A percentile compares a stretch with the other conserved stretches of the same genome.
Conservation (phyloP, 2,329 filamentous ascomycete species). For the Apiospora malaysiana region DNA sequence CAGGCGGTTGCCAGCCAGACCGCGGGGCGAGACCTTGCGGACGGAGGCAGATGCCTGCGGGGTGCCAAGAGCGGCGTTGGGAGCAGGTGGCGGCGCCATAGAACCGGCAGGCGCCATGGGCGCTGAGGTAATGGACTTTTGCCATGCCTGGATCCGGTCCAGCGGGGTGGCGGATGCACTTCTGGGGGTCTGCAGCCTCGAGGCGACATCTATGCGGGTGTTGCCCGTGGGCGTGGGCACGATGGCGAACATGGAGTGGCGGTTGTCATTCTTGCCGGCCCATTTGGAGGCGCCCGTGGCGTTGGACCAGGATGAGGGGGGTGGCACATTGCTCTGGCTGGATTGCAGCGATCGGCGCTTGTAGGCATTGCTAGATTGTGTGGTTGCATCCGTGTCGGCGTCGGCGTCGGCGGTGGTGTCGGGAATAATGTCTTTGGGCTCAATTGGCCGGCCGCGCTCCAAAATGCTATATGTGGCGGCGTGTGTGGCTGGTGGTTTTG, state of each 20-base stretch:
- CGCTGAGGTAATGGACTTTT: constrained; percentile 26
- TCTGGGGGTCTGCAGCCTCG: background rate
- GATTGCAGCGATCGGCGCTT: background rate
- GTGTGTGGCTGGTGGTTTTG: constrained; percentile 3
- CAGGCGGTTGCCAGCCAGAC: constrained; percentile 25
- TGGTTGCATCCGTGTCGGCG: background rate
- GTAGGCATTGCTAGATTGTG: background rate
- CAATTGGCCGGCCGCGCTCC: constrained; percentile 27
- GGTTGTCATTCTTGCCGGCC: constrained; percentile 5
- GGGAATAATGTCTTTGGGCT: constrained; percentile 24
- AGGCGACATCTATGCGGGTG: background rate
- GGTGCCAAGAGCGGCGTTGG: constrained; percentile 20
- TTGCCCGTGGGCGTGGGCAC: constrained; percentile 14
- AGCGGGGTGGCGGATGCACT: constrained; percentile 25
- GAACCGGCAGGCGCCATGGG: constrained; percentile 17
- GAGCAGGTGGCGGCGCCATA: background rate
- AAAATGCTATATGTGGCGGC: constrained; percentile 24
- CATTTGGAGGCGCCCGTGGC: background rate
- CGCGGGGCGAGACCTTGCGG: constrained; percentile 24
- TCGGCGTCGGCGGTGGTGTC: background rate
- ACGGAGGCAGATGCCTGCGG: constrained; percentile 8
- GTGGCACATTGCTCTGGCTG: background rate
- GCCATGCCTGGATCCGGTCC: constrained; percentile 27
- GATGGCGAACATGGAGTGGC: constrained; percentile 28
- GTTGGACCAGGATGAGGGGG: background rate